These are phyloP conservation scores for Fragilaria crotonensis DNA, from an alignment of 108 stramenopile species.

Conservation along the genomic window DNA sequence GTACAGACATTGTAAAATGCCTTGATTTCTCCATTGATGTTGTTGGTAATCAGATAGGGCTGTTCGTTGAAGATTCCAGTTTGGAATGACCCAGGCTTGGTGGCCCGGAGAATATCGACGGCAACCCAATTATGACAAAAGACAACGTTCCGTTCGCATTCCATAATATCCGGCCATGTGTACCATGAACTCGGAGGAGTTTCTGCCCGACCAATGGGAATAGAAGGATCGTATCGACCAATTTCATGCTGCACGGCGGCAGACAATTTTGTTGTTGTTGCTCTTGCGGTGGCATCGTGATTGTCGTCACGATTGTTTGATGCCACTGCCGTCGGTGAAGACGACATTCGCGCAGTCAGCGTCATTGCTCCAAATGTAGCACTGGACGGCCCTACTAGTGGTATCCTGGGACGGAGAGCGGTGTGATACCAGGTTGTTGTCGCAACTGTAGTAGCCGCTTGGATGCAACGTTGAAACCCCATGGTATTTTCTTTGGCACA, in stretches of 20 bases:
- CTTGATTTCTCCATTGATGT: slow-evolving; percentile 2
- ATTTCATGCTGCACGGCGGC: slow-evolving; percentile 6
- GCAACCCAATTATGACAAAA: slow-evolving; percentile 18
- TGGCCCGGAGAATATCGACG: background rate
- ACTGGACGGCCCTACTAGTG: too few relatives aligned
- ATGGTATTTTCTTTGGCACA: too few relatives aligned
- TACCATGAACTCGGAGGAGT: slow-evolving; percentile 22
- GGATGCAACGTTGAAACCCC: too few relatives aligned
- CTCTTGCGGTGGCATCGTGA: too few relatives aligned
- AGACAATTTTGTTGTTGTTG: too few relatives aligned
- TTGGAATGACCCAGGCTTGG: slow-evolving; percentile 3
- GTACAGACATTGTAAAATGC: slow-evolving; percentile 33
- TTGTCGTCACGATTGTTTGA: too few relatives aligned
- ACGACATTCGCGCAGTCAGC: too few relatives aligned
- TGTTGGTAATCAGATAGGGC: slow-evolving; percentile 10
- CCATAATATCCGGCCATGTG: background rate
- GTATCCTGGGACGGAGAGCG: too few relatives aligned
- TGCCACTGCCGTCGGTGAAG: too few relatives aligned
- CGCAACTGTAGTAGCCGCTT: too few relatives aligned
- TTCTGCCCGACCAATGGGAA: slow-evolving; percentile 2
- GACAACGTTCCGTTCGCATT: slow-evolving; percentile 6
- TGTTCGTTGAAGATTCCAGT: slow-evolving; percentile 6
- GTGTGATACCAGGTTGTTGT: too few relatives aligned
- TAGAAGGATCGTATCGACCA: slow-evolving; percentile 2
- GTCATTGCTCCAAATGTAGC: too few relatives aligned